Evolutionary conservation across 495 filamentous ascomycete genomes (phyloP).

Genomic region (Penicillium antarcticum): DNA sequence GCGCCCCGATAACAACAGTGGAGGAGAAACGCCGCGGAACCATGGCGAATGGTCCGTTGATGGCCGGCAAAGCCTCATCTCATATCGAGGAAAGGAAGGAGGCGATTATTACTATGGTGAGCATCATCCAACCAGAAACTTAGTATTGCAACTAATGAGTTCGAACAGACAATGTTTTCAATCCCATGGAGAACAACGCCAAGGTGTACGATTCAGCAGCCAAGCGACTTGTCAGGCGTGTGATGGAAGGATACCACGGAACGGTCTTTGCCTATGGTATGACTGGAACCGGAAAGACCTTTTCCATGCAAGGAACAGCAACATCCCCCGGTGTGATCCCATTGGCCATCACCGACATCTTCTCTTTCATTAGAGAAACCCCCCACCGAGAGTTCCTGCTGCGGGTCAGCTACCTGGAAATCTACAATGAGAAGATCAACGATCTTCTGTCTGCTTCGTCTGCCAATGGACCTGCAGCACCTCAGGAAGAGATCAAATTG

Average conservation of each 20-base stretch:
- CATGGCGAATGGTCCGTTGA: conserved; percentile 94
- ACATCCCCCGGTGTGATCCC: conserved; percentile 97
- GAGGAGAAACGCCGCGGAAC: conserved; percentile 54
- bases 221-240: conserved; percentile 88
- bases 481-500: conserved; percentile 88
- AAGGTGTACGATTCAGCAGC: conserved; percentile 91
- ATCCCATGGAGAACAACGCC: conserved; percentile 85
- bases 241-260: conserved; percentile 99
- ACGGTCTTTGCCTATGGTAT: conserved; percentile 99
- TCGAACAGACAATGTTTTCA: conserved; percentile 85
- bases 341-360: conserved; percentile 96
- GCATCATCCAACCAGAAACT: conserved; percentile 14
- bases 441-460: conserved; percentile 79
- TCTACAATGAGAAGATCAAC: conserved; percentile 97
- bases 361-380: conserved; percentile 97
- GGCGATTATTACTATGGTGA: conserved; percentile 92
- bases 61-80: conserved; percentile 73
- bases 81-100: conserved; percentile 82
- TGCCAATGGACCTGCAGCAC: conserved; percentile 41
- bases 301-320: conserved; percentile 98
- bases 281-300: conserved; percentile 98
- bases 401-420: conserved; percentile 96
- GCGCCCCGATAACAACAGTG: conserved; percentile 66
- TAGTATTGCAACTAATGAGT: conserved; percentile 1
- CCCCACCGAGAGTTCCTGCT: conserved; percentile 92